Conservation (phyloP, 257 asterid species). For the Solanum neorickii region DNA sequence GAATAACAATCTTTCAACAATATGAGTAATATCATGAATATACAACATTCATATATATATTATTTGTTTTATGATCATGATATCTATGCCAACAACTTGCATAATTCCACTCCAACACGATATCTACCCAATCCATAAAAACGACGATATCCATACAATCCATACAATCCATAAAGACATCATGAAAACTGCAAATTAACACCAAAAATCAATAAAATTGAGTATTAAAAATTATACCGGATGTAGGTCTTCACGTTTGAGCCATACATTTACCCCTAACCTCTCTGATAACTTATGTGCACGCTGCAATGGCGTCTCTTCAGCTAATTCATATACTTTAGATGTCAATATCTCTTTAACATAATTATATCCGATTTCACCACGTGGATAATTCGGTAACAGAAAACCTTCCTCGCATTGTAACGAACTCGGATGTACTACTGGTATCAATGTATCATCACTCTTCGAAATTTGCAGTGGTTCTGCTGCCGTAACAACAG, state of each 20-base stretch:
- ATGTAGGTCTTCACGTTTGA: slow-evolving; percentile 83
- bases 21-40: no score
- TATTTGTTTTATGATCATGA: neutral
- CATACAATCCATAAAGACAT: neutral
- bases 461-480: neutral
- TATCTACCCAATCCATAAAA: neutral
- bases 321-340: slow-evolving; percentile 83
- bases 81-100: neutral
- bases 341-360: slow-evolving; percentile 64
- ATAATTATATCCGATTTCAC: slow-evolving; percentile 37
- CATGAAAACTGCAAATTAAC: neutral
- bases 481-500: neutral
- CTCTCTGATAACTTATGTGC: slow-evolving; percentile 64
- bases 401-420: slow-evolving; percentile 41
- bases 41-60: no score
- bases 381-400: slow-evolving; percentile 22
- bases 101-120: no score
- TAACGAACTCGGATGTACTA: neutral
- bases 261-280: slow-evolving; percentile 71
- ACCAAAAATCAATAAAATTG: neutral
- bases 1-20: neutral
- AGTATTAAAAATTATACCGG: slow-evolving; percentile 37
- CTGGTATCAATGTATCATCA: neutral
- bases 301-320: slow-evolving; percentile 69
- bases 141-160: neutral